Conservation (phyloP, 257 asterid genomes). For the Penstemon davidsonii region DNA sequence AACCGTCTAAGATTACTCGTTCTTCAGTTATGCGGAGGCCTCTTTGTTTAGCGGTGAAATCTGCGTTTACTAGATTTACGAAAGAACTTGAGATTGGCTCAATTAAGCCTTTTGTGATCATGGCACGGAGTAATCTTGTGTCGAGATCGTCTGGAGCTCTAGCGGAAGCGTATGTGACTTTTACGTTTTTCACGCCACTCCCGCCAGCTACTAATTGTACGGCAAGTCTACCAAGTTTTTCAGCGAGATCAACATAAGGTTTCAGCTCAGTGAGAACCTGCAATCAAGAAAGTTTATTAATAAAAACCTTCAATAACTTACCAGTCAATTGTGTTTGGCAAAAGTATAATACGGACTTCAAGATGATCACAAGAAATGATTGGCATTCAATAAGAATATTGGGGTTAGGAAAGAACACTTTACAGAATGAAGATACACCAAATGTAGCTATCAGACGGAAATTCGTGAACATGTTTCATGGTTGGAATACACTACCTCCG, state of each 20-base stretch:
- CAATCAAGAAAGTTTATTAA: slow-evolving; percentile 17
- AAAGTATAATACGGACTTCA: background rate
- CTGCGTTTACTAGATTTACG: slow-evolving; percentile 67
- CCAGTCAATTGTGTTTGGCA: background rate
- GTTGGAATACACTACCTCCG: no score
- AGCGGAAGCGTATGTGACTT: slow-evolving; percentile 59
- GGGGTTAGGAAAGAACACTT: background rate
- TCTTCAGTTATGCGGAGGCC: slow-evolving; percentile 68
- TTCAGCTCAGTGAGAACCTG: slow-evolving; percentile 65
- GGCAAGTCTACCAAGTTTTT: slow-evolving; percentile 69
- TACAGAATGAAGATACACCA: background rate
- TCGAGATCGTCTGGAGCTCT: slow-evolving; percentile 76
- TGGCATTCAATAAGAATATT: background rate
- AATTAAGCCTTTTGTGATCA: slow-evolving; percentile 66
- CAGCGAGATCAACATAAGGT: slow-evolving; percentile 59
- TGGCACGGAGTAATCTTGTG: slow-evolving; percentile 66
- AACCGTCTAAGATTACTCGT: slow-evolving; percentile 54
- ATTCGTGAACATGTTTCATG: no score
- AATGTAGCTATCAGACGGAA: background rate
- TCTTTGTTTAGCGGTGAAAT: slow-evolving; percentile 72
- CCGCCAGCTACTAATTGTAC: slow-evolving; percentile 74
- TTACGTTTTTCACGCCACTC: slow-evolving; percentile 58
- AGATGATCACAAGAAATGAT: background rate
- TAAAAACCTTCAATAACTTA: background rate
- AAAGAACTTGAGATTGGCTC: slow-evolving; percentile 62